Evolutionary conservation across 371 early-diverging fungal genomes (phyloP), one percentile per base, ranked within the genome.

Genomic region (Mortierella sp.): DNA sequence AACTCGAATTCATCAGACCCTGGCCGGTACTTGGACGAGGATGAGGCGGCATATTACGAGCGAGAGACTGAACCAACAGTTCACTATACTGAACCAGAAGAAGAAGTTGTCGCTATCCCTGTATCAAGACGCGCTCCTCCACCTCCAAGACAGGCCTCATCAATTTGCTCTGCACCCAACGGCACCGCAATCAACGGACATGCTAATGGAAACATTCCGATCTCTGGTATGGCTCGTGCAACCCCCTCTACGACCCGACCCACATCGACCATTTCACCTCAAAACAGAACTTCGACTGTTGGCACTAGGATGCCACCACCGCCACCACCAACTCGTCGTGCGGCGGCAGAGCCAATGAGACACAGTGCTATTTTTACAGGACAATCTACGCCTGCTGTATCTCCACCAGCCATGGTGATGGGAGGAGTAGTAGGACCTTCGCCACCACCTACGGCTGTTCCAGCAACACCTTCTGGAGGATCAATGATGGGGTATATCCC

Each of bases 401-500:
- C 78, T 2, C 74, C 70, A 10, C 73, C 79, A 26, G 19, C 58
- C 19, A 45, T 68, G 62, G 32, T 53, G n/a, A 31, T 60, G 15
- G 58, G 66, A n/a, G 64, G 66, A 26, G 56, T 61, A 17, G 59
- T 66, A 10, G 70, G 69, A 34, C 78, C 65, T 22, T 72, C 78
- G 6, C 74, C 78, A 22, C 80, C 80, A 53, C 73, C 72, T 2
- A 70, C 72, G 12, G 72, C 73, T 5, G 74, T 73, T 12, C 74
- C 79, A 6, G 59, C 75, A 7, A 74, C 80, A 12, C 80, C 74
- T 0, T 71, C 71, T 8, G 66, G 61, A 15, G 26, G 63, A 28
- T 65, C 70, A n/a, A 80, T 80, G 80, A 74, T 70, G 74, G 80
- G 80, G 1, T 80, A 80, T 53, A 80, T 80, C 57, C 80, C 80